phyloP scores from a whole-genome alignment of 192 early-diverging fungal genomes.

The Backusella australiensis region DNA sequence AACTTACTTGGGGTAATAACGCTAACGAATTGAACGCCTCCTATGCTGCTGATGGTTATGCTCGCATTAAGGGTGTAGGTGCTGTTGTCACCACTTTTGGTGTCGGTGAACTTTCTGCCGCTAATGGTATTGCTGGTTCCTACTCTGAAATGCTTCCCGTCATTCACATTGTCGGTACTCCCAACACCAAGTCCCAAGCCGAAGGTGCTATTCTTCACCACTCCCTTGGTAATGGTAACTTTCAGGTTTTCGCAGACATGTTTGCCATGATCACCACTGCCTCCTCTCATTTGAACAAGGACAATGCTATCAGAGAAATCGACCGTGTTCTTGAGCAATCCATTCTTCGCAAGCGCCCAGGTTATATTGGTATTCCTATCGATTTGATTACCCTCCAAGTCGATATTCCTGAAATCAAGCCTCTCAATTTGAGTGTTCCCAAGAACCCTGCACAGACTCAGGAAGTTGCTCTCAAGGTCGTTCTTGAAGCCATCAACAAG shows the following conservation, averaged over 20 bases:
- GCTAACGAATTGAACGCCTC: conserved; percentile 41
- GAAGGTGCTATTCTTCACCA: conserved; percentile 48
- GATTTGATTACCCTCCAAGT: conserved; percentile 37
- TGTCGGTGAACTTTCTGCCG: conserved; percentile 43
- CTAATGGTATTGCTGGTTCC: conserved; percentile 49
- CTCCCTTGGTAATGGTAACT: conserved; percentile 53
- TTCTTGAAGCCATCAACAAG: conserved; percentile 29
- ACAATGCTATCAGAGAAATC: conserved; percentile 40
- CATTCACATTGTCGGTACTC: conserved; percentile 52
- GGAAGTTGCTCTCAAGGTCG: conserved; percentile 27
- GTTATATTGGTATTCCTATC: conserved; percentile 45
- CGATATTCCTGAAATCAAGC: conserved; percentile 13
- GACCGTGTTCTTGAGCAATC: conserved; percentile 32
- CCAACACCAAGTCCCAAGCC: conserved; percentile 43
- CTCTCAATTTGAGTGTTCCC: conserved; percentile 22
- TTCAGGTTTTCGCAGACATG: conserved; percentile 42
- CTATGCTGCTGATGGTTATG: conserved; percentile 50
- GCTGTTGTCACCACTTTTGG: conserved; percentile 48
- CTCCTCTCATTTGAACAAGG: conserved; percentile 26
- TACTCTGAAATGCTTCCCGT: conserved; percentile 49
- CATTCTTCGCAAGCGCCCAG: conserved; percentile 1
- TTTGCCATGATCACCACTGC: conserved; percentile 43
- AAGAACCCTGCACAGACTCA: conserved; percentile 34
- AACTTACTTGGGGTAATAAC: conserved; percentile 41
- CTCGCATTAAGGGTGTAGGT: conserved; percentile 37